Conservation (phyloP, 768 basidiomycete genomes). For the Thelephora ganbajun region DNA sequence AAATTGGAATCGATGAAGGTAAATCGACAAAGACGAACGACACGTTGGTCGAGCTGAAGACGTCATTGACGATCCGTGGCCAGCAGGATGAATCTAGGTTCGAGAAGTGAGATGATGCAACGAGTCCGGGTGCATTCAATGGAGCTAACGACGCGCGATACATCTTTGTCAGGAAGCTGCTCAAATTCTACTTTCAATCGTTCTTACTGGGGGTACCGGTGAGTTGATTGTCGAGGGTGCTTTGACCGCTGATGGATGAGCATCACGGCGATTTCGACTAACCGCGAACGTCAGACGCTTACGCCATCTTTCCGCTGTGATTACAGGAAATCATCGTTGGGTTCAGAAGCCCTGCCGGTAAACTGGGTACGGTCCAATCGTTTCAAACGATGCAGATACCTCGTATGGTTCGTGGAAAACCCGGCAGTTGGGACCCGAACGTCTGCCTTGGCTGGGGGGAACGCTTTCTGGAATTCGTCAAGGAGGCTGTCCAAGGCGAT, state of each 20-base stretch:
- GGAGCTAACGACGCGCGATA: not conserved
- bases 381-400: constrained; percentile 76
- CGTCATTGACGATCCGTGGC: constrained; percentile 58
- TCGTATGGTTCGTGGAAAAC: constrained; percentile 59
- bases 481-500: constrained; percentile 5
- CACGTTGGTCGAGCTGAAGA: constrained; percentile 78
- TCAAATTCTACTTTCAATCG: constrained; percentile 87
- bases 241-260: not conserved
- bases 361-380: constrained; percentile 46
- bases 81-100: constrained; percentile 56
- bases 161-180: constrained; percentile 48
- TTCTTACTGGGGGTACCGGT: constrained; percentile 88
- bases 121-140: not conserved
- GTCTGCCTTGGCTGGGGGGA: constrained; percentile 67
- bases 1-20: constrained; percentile 22
- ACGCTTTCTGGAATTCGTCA: constrained; percentile 41
- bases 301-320: not conserved
- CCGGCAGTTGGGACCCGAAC: constrained; percentile 64
- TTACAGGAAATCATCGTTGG: constrained; percentile 75
- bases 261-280: not conserved
- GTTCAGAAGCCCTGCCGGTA: constrained; percentile 70
- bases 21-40: constrained; percentile 47
- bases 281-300: not conserved
- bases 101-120: constrained; percentile 64
- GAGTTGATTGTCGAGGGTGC: constrained; percentile 12